Percentiles rank a stretch among this genome's conserved stretches.
Evolutionary conservation across 805 yeast species (phyloP).

Genomic region (Clavispora phyllophila): DNA sequence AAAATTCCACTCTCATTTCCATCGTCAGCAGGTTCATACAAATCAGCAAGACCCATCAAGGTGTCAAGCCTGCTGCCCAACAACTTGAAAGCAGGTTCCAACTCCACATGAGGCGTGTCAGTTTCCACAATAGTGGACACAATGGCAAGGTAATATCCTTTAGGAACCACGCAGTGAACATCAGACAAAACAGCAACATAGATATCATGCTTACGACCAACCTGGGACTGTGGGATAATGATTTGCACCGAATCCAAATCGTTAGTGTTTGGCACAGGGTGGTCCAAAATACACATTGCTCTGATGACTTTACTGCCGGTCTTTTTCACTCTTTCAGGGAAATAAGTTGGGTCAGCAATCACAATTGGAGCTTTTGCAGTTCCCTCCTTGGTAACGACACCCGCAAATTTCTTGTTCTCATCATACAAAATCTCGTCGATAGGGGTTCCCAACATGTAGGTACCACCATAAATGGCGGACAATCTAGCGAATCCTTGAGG

Average conservation of each 20-base stretch:
- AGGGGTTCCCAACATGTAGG: conserved; percentile 96
- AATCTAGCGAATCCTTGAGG: conserved; percentile 99
- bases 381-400: conserved; percentile 90
- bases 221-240: conserved; percentile 94
- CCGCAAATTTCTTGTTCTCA: conserved; percentile 61
- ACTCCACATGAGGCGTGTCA: conserved; percentile 83
- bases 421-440: conserved; percentile 81
- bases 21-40: conserved; percentile 81
- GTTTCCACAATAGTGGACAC: conserved; percentile 94
- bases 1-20: conserved; percentile 76
- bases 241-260: conserved; percentile 89
- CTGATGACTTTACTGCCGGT: conserved; percentile 74
- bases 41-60: conserved; percentile 89
- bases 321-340: conserved; percentile 74
- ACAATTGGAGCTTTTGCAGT: conserved; percentile 87
- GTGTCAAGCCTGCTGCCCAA: conserved; percentile 78
- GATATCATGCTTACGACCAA: conserved; percentile 87
- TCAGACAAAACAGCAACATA: conserved; percentile 87
- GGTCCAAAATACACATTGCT: conserved; percentile 85
- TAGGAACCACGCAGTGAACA: conserved; percentile 84
- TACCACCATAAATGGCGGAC: conserved; percentile 96
- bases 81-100: conserved; percentile 89
- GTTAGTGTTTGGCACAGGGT: conserved; percentile 77
- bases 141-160: conserved; percentile 87
- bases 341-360: conserved; percentile 96